These are phyloP conservation scores for Centrapalus pauciflorus DNA, from an alignment of 129 eudicot genomes.

Conservation along the genomic window DNA sequence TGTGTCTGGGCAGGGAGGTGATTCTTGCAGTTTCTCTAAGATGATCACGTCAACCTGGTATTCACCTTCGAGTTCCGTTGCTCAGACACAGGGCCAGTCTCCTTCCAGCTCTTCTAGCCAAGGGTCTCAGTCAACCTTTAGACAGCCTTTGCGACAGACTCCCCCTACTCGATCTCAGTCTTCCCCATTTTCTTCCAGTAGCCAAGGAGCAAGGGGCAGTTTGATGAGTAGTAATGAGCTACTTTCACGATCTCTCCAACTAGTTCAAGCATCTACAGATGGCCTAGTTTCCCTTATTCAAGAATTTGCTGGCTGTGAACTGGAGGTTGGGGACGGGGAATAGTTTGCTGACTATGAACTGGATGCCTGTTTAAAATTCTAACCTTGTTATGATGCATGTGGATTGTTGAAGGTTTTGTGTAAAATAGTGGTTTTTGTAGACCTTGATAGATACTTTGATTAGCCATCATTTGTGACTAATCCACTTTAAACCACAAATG, in stretches of 20 bases:
- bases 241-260: conserved; percentile 7
- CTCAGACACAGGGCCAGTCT: conserved; percentile 2
- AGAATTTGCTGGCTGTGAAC: conserved; percentile 3
- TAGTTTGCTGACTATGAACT: too few species aligned
- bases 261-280: background rate
- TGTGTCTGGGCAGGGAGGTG: conserved; percentile 12
- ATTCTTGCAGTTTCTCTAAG: background rate
- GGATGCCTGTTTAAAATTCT: too few species aligned
- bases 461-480: too few species aligned
- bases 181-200: conserved; percentile 7
- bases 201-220: background rate
- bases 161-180: conserved; percentile 10
- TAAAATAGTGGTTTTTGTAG: too few species aligned
- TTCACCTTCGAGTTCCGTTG: conserved; percentile 7
- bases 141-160: too few species aligned
- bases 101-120: conserved; percentile 11
- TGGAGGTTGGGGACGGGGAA: background rate
- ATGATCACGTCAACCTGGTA: background rate
- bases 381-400: too few species aligned
- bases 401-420: too few species aligned
- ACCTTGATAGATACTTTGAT: too few species aligned
- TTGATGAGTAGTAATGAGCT: conserved; percentile 3
- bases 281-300: conserved; percentile 4
- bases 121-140: background rate
- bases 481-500: too few species aligned